Evolutionary conservation across 75 land plant species (phyloP).

Genomic region (Sequoiadendron giganteum): DNA sequence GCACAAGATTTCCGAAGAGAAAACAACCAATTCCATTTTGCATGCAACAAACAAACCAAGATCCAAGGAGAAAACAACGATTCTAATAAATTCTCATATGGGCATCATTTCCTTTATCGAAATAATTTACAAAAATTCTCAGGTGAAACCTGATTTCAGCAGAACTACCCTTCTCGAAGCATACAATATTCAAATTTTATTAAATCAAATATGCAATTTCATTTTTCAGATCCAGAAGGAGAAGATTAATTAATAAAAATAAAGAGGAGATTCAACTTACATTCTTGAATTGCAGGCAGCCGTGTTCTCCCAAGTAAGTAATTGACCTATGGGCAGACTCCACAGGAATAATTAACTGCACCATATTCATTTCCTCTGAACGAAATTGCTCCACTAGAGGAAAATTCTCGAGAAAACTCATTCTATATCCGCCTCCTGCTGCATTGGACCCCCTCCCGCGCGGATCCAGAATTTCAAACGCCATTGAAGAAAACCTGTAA

Average conservation of each 20-base stretch:
- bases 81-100: background rate
- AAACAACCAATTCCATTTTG: background rate
- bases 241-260: background rate
- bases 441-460: background rate
- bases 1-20: background rate
- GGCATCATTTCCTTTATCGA: background rate
- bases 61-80: background rate
- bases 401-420: slow-evolving; percentile 29
- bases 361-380: slow-evolving; percentile 72
- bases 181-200: background rate
- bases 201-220: background rate
- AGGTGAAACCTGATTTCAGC: background rate
- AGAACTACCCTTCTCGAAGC: background rate
- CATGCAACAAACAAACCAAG: background rate
- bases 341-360: slow-evolving; percentile 73
- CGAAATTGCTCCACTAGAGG: slow-evolving; percentile 68
- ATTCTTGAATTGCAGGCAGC: slow-evolving; percentile 66
- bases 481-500: background rate
- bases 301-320: slow-evolving; percentile 64
- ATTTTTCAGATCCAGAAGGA: background rate
- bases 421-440: background rate
- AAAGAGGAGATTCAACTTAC: slow-evolving; percentile 28
- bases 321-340: slow-evolving; percentile 66
- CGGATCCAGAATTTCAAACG: slow-evolving; percentile 11
- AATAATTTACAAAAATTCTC: background rate